Evolutionary conservation across 176 grass and related monocot species (phyloP).

Genomic region (Pontederia paniculata): DNA sequence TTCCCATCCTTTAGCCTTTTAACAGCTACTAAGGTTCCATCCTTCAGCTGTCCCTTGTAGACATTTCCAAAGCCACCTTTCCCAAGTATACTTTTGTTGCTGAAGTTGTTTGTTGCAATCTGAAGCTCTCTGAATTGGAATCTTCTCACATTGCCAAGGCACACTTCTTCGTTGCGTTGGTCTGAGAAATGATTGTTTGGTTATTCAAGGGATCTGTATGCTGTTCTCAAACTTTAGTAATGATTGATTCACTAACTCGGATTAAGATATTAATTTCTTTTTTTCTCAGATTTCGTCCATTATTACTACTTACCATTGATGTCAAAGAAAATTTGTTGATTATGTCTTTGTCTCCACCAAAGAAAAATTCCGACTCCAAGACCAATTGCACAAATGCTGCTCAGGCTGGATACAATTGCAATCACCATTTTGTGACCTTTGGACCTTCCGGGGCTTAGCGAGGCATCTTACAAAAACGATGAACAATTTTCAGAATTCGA

Average conservation of each 20-base stretch:
- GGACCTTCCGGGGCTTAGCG: slow-evolving; percentile 12
- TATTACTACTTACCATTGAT: slow-evolving; percentile 49
- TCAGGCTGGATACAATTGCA: slow-evolving; percentile 49
- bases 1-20: slow-evolving; percentile 15
- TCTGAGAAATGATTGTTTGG: not conserved
- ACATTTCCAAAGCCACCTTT: slow-evolving; percentile 12
- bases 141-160: slow-evolving; percentile 7
- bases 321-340: slow-evolving; percentile 42
- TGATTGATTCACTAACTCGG: not conserved
- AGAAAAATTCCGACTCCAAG: slow-evolving; percentile 36
- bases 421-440: slow-evolving; percentile 42
- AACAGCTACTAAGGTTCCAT: slow-evolving; percentile 12
- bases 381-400: slow-evolving; percentile 39
- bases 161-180: not conserved
- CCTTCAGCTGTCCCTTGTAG: slow-evolving; percentile 4
- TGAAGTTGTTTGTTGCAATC: slow-evolving; percentile 18
- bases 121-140: slow-evolving; percentile 11
- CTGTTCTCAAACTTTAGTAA: not conserved
- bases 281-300: not conserved
- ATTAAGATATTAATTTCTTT: not conserved
- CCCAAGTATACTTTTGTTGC: slow-evolving; percentile 10
- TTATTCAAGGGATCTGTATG: not conserved
- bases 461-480: slow-evolving; percentile 27
- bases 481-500: slow-evolving; percentile 15
- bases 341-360: slow-evolving; percentile 50